Base-by-base conservation (phyloP, 257 asterid species). In the Nicotiana otophora region DNA sequence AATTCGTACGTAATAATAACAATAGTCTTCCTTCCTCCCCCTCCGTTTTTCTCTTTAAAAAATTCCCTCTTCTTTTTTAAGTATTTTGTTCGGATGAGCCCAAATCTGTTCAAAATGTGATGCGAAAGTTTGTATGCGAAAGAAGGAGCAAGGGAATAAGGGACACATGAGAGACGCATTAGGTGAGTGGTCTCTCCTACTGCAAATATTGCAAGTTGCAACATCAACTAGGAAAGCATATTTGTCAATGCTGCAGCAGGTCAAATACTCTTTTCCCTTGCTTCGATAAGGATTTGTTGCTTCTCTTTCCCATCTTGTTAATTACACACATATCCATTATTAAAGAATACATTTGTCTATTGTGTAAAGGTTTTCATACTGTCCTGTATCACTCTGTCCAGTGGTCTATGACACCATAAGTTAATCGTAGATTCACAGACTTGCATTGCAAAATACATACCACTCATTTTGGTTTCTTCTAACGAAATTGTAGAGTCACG, bases 121-220 rank as follows among this genome's bases (percentile, higher is more conserved):
- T 72, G 31, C 78, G 60, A 17, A 26, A 74, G 19, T 15, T 31
- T 74, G 62, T 15, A 74, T 12, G 62, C 39, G 8, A 26, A 48
- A 39, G 78, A 46, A 42, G 78, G 39, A 74, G 62, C 62, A 74
- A 74, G 42, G 14, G 42, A 74, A n/a, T 26, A 26, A 48, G 80
- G 80, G 62, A 48, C 80, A 48, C 80, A 74, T 74, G 39, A 60
- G 39, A 74, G 61, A 46, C 51, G 62, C 79, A 74, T 48, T 74
- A 48, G 79, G 62, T 74, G 62, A 74, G 42, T 74, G 62, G 62
- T 74, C 80, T 8, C 62, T 48, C 80, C 62, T 26, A 74, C 23
- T 74, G 15, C 39, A 48, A 26, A 14, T 48, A 48, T 23, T 74
- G 39, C 62, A 19, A 12, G 11, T 69, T 69, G 46, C 77, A 36